Conservation (phyloP, 176 grass and related monocot genomes). For the Aegilops bicornis region DNA sequence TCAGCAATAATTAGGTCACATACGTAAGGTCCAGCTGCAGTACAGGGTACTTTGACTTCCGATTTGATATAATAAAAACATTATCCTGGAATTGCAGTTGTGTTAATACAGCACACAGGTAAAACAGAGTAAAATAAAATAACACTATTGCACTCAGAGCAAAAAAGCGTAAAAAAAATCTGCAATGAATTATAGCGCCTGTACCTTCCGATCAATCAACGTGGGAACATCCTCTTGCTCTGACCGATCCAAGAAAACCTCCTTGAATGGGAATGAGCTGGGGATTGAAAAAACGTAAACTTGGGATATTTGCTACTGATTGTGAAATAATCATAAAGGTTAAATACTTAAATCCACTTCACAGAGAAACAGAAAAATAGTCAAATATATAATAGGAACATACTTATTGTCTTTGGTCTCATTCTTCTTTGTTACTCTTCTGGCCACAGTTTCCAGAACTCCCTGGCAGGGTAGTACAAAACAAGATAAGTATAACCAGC, state of each 20-base stretch:
- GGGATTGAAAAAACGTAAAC: slow-evolving; percentile 22
- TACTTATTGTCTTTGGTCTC: slow-evolving; percentile 99
- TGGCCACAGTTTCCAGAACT: slow-evolving; percentile 94
- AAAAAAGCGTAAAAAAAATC: slow-evolving; percentile 20
- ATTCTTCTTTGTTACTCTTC: slow-evolving; percentile 94
- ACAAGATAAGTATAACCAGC: slow-evolving; percentile 22
- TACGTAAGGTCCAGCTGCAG: slow-evolving; percentile 95
- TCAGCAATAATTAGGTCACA: not conserved
- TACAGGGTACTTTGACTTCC: slow-evolving; percentile 98
- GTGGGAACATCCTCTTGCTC: slow-evolving; percentile 98
- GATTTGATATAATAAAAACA: slow-evolving; percentile 99
- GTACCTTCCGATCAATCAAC: slow-evolving; percentile 93
- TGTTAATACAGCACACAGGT: not conserved
- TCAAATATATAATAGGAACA: slow-evolving; percentile 19
- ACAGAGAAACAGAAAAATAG: slow-evolving; percentile 7
- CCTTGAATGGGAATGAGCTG: slow-evolving; percentile 91
- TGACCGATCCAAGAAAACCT: slow-evolving; percentile 91
- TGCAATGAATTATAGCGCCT: not conserved
- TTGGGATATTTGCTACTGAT: slow-evolving; percentile 23
- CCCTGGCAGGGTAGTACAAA: slow-evolving; percentile 51
- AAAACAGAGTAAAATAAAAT: slow-evolving; percentile 9
- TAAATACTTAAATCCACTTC: slow-evolving; percentile 12
- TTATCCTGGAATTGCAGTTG: slow-evolving; percentile 69
- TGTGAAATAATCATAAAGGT: not conserved
- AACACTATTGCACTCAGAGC: slow-evolving; percentile 8